phyloP scores from a whole-genome alignment of 2,329 filamentous ascomycete species.

The Fusarium sterilihyphosum region DNA sequence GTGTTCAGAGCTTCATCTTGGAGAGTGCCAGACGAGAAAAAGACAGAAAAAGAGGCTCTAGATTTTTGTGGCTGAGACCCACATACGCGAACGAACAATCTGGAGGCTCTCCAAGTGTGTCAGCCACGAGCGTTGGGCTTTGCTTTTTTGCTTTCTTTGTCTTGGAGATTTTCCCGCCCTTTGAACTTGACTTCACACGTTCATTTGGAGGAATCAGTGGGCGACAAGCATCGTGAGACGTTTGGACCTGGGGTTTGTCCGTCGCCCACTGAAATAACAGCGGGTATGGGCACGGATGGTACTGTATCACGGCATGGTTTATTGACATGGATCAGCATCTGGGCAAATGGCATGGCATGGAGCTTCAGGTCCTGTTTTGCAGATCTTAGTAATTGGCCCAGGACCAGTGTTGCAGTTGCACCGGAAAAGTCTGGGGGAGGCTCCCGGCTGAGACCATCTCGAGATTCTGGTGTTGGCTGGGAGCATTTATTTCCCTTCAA shows the following conservation, averaged over 20 bases:
- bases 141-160: conserved; percentile 8
- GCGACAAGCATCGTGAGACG: conserved; percentile 34
- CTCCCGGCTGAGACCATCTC: not conserved
- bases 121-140: conserved; percentile 35
- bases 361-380: conserved; percentile 6
- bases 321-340: not conserved
- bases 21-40: not conserved
- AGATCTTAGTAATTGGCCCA: conserved; percentile 13
- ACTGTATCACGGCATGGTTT: conserved; percentile 11
- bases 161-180: not conserved
- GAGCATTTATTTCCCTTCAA: not conserved
- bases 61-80: not conserved
- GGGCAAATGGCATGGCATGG: not conserved
- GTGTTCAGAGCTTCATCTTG: conserved; percentile 28
- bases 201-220: not conserved
- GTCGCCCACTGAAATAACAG: not conserved
- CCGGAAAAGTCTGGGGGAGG: conserved; percentile 9
- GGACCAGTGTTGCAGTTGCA: not conserved
- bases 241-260: conserved; percentile 13
- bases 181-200: not conserved
- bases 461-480: not conserved
- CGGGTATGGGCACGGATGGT: conserved; percentile 12
- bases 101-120: conserved; percentile 19
- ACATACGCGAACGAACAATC: conserved; percentile 21
- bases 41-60: not conserved